These are phyloP conservation scores for Onygenales sp. DNA, from an alignment of 2,329 filamentous ascomycete genomes.

Conservation along the genomic window DNA sequence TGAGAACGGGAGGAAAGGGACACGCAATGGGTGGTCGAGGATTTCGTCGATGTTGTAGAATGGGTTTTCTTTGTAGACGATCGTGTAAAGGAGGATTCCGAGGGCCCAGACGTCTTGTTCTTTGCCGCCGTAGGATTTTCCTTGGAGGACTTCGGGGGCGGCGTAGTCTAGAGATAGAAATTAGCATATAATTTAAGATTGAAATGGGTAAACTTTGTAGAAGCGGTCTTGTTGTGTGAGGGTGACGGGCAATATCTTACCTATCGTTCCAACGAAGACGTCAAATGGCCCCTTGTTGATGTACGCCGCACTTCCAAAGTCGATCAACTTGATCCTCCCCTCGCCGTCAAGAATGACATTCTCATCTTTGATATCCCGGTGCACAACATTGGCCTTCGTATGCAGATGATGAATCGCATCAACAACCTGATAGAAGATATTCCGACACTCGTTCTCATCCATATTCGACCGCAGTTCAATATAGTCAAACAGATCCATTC, in stretches of 20 bases:
- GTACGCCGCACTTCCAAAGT: conserved; percentile 96
- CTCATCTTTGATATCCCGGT: conserved; percentile 98
- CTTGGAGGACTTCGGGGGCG: conserved; percentile 92
- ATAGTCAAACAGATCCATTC: conserved; percentile 98
- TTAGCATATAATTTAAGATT: too few relatives aligned
- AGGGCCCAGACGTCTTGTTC: conserved; percentile 98
- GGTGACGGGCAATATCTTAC: conserved; percentile 42
- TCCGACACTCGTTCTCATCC: conserved; percentile 87
- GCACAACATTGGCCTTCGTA: conserved; percentile 80
- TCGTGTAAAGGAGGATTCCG: conserved; percentile 93
- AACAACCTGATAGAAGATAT: conserved; percentile 91
- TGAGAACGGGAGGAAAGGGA: conserved; percentile 58
- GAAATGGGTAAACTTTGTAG: too few relatives aligned
- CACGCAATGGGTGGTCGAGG: conserved; percentile 87
- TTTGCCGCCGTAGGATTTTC: conserved; percentile 84
- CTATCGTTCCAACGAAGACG: conserved; percentile 97
- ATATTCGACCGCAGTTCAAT: conserved; percentile 94
- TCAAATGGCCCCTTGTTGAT: conserved; percentile 98
- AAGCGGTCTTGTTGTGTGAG: too few relatives aligned
- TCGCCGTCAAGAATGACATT: conserved; percentile 95
- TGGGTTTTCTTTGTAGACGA: conserved; percentile 98
- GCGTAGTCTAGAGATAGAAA: conserved; percentile 67
- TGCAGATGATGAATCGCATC: conserved; percentile 86
- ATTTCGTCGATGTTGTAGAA: conserved; percentile 99
- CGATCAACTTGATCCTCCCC: conserved; percentile 90